These are phyloP conservation scores for Aspergillus fumigatiaffinis DNA, from an alignment of 2,329 filamentous ascomycete genomes.

Conservation along the genomic window DNA sequence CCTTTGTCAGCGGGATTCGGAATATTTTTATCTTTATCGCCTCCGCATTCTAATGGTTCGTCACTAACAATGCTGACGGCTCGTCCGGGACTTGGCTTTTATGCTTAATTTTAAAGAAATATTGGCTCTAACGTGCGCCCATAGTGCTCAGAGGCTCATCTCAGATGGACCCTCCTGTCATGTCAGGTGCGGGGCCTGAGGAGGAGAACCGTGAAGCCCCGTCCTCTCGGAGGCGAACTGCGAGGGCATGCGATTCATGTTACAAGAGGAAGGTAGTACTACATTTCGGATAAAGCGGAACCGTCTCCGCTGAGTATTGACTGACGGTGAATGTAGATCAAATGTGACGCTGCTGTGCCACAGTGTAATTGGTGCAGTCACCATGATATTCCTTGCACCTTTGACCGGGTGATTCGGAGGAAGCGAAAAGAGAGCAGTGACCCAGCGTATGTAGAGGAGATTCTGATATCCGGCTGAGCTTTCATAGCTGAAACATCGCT, in stretches of 20 bases:
- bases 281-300: neutral
- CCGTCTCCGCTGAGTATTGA: neutral
- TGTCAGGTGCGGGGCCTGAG: constrained; percentile 15
- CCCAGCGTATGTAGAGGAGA: constrained; percentile 15
- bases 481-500: neutral
- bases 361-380: constrained; percentile 51
- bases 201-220: constrained; percentile 12
- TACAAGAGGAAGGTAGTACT: constrained; percentile 46
- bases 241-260: constrained; percentile 48
- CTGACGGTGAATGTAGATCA: constrained; percentile 38
- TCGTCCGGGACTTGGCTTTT: neutral
- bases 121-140: neutral
- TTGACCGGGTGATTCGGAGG: constrained; percentile 30
- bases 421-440: constrained; percentile 25
- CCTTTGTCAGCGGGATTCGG: constrained; percentile 10
- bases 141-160: neutral
- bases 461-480: neutral
- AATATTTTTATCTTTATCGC: neutral
- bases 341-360: constrained; percentile 45
- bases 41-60: neutral
- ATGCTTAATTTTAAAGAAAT: neutral
- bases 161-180: constrained; percentile 15
- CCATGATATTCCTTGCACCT: constrained; percentile 47
- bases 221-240: constrained; percentile 21
- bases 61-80: neutral